Evolutionary conservation across 495 filamentous ascomycete species (phyloP), one percentile per base, ranked within the genome.

Genomic region (Penicillium goetzii): DNA sequence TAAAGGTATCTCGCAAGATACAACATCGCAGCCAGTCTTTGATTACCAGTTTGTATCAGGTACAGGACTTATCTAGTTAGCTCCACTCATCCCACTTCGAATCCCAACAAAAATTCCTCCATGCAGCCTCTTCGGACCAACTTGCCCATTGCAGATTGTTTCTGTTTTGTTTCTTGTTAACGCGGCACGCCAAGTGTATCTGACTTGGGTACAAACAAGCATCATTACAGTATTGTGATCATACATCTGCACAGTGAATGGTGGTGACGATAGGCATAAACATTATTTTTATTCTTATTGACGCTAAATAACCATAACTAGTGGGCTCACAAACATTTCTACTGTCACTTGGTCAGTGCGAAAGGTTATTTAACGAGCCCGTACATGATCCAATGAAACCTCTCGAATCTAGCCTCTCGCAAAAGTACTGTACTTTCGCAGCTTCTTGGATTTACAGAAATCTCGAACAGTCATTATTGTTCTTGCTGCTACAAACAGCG

Each of bases 61-160:
- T 41, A 11, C n/a, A 10, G 23, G 43, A 7, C 12, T 25, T 25
- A 15, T n/a, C n/a, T 11, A 34, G 19, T 43, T 11, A 21, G 40
- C 59, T 56, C 59, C 64, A 66, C 64, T 34, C 59, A 66, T 66
- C 64, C 64, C 64, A 66, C 64, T 63, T 66, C 33, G 60, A 28
- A 51, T 36, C 64, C 56, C 64, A 66, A 57, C 64, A 60, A 54
- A 59, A 32, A 55, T 51, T 51, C 26, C 47, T 30, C 47, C 23
- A 30, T 52, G 30, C 58, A 52, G 33, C 56, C 25, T 34, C 58
- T 30, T 38, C 32, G 47, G 26, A n/a, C 47, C 26, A 51, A 30
- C 47, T 14, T 51, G 47, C 47, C 47, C 25, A 25, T 26, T 26
- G 15, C 47, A 51, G 25, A 30, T 14, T 28, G 12, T 17, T 8